phyloP scores from a whole-genome alignment of 257 asterid genomes.

The Gentiana dahurica region DNA sequence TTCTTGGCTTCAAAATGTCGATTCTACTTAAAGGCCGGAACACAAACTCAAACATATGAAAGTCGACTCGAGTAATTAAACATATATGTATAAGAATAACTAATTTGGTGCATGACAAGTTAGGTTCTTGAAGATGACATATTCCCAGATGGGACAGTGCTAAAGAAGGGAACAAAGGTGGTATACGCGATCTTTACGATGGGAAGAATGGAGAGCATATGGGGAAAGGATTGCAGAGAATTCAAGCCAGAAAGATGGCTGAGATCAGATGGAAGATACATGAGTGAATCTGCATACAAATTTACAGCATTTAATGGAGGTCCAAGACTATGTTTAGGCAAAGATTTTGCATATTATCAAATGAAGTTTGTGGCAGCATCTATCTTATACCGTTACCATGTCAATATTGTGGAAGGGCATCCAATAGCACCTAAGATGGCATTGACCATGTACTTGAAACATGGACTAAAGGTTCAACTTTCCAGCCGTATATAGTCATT shows the following conservation, averaged over 20 bases:
- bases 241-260: slow-evolving; percentile 92
- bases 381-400: slow-evolving; percentile 47
- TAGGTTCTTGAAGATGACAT: slow-evolving; percentile 74
- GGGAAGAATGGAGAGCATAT: slow-evolving; percentile 86
- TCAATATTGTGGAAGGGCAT: slow-evolving; percentile 41
- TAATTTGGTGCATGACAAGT: background rate
- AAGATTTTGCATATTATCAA: slow-evolving; percentile 88
- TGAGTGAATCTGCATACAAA: slow-evolving; percentile 89
- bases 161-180: slow-evolving; percentile 85
- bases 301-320: slow-evolving; percentile 96
- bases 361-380: slow-evolving; percentile 93
- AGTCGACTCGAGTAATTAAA: too few relatives aligned
- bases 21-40: too few relatives aligned
- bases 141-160: slow-evolving; percentile 79
- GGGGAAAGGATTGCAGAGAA: slow-evolving; percentile 85
- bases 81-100: too few relatives aligned
- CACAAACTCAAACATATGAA: too few relatives aligned
- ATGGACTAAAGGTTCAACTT: slow-evolving; percentile 64
- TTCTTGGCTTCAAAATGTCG: too few relatives aligned
- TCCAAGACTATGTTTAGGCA: slow-evolving; percentile 88
- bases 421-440: slow-evolving; percentile 79
- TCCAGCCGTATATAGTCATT: slow-evolving; percentile 27
- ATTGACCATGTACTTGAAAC: slow-evolving; percentile 78
- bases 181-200: slow-evolving; percentile 82
- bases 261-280: slow-evolving; percentile 51